phyloP scores from a whole-genome alignment of 2,329 filamentous ascomycete genomes.

The Aspergillus eucalypticola region DNA sequence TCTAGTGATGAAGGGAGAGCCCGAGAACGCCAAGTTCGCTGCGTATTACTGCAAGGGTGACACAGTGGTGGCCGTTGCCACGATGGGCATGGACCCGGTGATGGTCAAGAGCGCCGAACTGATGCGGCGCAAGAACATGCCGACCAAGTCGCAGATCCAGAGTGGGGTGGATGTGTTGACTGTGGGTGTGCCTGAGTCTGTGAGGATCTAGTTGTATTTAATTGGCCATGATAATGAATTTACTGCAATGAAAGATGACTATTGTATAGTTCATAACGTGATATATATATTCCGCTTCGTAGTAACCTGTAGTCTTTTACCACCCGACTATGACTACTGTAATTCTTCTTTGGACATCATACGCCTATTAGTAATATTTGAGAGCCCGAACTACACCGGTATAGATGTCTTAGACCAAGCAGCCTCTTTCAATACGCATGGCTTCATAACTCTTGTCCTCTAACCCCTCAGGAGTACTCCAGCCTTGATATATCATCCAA shows the following conservation, averaged over 20 bases:
- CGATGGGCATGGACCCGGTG: conserved; percentile 85
- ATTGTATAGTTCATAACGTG: too few relatives aligned
- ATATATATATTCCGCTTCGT: too few relatives aligned
- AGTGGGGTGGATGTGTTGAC: conserved; percentile 47
- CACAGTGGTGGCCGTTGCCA: conserved; percentile 83
- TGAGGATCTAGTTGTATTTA: conserved; percentile 20
- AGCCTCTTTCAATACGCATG: too few relatives aligned
- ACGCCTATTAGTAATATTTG: too few relatives aligned
- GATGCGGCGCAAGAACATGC: conserved; percentile 82
- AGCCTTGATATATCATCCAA: too few relatives aligned
- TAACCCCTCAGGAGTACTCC: too few relatives aligned
- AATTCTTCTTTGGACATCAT: too few relatives aligned
- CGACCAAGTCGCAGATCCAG: conserved; percentile 73
- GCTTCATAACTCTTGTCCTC: too few relatives aligned
- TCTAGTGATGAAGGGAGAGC: conserved; percentile 74
- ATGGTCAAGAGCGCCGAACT: conserved; percentile 81
- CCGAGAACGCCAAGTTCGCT: conserved; percentile 76
- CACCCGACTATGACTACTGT: not conserved
- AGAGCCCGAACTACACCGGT: too few relatives aligned
- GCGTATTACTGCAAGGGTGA: conserved; percentile 89
- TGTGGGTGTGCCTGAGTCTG: conserved; percentile 28
- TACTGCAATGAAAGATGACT: too few relatives aligned
- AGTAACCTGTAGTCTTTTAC: not conserved
- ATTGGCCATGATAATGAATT: not conserved
- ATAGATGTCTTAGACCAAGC: too few relatives aligned